Percentiles rank a stretch among this genome's conserved stretches.
These are phyloP conservation scores for Cytospora leucostoma DNA, from an alignment of 2,329 filamentous ascomycete species.

Conservation along the genomic window DNA sequence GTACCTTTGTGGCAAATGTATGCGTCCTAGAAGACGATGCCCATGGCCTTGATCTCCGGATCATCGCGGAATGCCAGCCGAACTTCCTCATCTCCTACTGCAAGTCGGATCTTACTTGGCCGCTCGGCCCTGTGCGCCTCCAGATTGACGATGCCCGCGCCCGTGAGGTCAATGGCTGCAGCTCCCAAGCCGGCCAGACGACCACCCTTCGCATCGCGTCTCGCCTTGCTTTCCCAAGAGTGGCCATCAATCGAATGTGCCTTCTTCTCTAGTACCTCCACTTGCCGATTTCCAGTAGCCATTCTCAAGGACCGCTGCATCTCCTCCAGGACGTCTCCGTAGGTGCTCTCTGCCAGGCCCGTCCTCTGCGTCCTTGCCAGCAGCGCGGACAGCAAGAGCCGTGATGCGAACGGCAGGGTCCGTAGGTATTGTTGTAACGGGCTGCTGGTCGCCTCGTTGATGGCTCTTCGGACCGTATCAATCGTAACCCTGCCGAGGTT, in stretches of 20 bases:
- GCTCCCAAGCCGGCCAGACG: slow-evolving; percentile 42
- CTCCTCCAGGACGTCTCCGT: slow-evolving; percentile 89
- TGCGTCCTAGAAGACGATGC: slow-evolving; percentile 40
- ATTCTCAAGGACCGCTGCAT: slow-evolving; percentile 68
- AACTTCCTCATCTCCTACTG: slow-evolving; percentile 89
- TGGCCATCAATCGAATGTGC: slow-evolving; percentile 1
- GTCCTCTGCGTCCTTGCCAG: slow-evolving; percentile 77
- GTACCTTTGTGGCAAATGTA: neutral
- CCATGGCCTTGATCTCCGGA: slow-evolving; percentile 78
- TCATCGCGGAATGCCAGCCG: slow-evolving; percentile 87
- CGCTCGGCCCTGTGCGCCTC: slow-evolving; percentile 81
- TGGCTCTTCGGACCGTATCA: slow-evolving; percentile 88
- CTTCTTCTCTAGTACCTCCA: slow-evolving; percentile 55
- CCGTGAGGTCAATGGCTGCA: slow-evolving; percentile 80
- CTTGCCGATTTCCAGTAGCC: slow-evolving; percentile 60
- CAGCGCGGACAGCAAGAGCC: slow-evolving; percentile 82
- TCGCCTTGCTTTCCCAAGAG: slow-evolving; percentile 23
- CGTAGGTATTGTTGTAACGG: slow-evolving; percentile 89
- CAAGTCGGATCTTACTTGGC: slow-evolving; percentile 81
- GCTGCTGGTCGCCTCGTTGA: slow-evolving; percentile 91
- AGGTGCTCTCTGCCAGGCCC: slow-evolving; percentile 81
- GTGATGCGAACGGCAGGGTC: slow-evolving; percentile 76
- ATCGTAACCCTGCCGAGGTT: slow-evolving; percentile 74
- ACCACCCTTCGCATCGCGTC: slow-evolving; percentile 24
- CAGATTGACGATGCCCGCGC: slow-evolving; percentile 83